Evolutionary conservation across 306 rosid genomes (phyloP), one percentile per base, ranked within the genome.

Genomic region (Trifolium repens): DNA sequence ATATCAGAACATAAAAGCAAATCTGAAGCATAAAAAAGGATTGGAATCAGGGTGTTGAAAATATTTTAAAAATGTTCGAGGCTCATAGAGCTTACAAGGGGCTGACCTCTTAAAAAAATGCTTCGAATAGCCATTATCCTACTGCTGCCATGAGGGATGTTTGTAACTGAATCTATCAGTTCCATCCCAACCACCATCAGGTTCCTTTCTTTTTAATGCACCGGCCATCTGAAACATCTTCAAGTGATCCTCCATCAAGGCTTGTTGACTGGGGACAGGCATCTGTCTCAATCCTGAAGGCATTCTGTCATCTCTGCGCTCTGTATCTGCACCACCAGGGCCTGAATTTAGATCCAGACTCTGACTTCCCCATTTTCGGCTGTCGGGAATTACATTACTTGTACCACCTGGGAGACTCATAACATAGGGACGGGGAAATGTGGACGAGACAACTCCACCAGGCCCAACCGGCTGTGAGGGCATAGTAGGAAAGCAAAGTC

Each of bases 321-420:
- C 97, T 14, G 74, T 14, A 73, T 89, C 96, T 24, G 82, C 3
- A 37, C 83, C 82, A 60, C 89, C 93, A 67, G 96, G 99, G 74
- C 99, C 97, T 1, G 97, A 81, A 83, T 94, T 94, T 37, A 94
- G 97, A 86, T 94, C 99, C 54, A 94, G 80, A 79, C 92, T 91
- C 73, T 85, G 97, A 75, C 91, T 86, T 67, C 92, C 96, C 99
- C 99, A 94, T 83, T 90, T 92, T 79, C 97, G 82, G 79, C 81
- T 85, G 73, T 92, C 97, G 42, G 91, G 89, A 19, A 85, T 88
- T 74, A 81, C 79, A 54, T 87, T 90, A 75, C 90, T 88, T 58
- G 89, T 87, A 57, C 91, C 84, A n/a, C 93, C 93, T 1, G 93
- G 91, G 74, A 89, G 85, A 84, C 86, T 86, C 93, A 94, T 87